phyloP scores from a whole-genome alignment of 768 basidiomycete species.

The Leccinum pellstonianum region DNA sequence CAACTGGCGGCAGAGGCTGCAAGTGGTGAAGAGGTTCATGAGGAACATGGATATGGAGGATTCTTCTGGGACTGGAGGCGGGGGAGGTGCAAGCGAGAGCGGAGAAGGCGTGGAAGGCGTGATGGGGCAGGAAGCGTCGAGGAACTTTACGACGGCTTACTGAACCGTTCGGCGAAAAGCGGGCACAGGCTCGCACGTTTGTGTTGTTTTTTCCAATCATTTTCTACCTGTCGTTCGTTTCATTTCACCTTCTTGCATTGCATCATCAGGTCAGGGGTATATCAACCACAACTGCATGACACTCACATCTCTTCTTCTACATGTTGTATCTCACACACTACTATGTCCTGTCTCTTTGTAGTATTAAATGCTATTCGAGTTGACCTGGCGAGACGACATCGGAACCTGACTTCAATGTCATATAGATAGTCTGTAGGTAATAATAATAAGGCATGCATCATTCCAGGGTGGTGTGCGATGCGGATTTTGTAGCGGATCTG shows the following conservation, averaged over 20 bases:
- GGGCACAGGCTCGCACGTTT: not conserved
- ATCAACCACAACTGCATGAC: slow-evolving; percentile 12
- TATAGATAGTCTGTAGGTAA: not conserved
- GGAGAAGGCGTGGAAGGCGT: slow-evolving; percentile 39
- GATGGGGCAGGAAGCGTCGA: slow-evolving; percentile 50
- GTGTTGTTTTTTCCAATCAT: not conserved
- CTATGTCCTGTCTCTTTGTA: slow-evolving; percentile 9
- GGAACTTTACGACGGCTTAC: slow-evolving; percentile 59
- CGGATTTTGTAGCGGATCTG: too few species aligned
- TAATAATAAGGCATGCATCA: not conserved
- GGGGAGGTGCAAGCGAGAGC: slow-evolving; percentile 15
- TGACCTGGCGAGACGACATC: slow-evolving; percentile 38
- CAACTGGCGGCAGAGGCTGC: slow-evolving; percentile 82
- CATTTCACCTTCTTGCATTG: slow-evolving; percentile 12
- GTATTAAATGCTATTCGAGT: not conserved
- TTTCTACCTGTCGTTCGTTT: slow-evolving; percentile 18
- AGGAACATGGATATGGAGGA: slow-evolving; percentile 27
- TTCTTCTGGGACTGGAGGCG: slow-evolving; percentile 18
- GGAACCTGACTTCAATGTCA: slow-evolving; percentile 55
- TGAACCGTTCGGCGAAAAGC: slow-evolving; percentile 25
- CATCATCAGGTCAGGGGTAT: slow-evolving; percentile 6
- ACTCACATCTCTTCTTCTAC: slow-evolving; percentile 1
- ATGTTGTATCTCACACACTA: slow-evolving; percentile 14
- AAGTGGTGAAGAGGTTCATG: slow-evolving; percentile 71
- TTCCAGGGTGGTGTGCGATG: too few species aligned